phyloP scores from a whole-genome alignment of 192 early-diverging fungal species.

The Spizellomyces punctatus region DNA sequence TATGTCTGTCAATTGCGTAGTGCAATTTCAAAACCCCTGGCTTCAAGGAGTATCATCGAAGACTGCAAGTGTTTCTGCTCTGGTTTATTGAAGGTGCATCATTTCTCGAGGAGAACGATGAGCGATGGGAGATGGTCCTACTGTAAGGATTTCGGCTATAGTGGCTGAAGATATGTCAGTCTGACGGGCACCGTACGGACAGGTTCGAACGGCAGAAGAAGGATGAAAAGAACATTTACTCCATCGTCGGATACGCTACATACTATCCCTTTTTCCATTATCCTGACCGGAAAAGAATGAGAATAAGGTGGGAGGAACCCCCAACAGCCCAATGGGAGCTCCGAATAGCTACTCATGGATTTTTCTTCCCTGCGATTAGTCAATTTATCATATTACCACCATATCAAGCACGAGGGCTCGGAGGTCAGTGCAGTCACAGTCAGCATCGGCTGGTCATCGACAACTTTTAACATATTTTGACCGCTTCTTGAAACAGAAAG shows the following conservation, averaged over 20 bases:
- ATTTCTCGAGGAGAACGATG: conserved; percentile 81
- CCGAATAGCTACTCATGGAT: not conserved
- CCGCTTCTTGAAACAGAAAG: conserved; percentile 29
- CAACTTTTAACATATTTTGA: too few relatives aligned
- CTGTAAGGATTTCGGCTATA: conserved; percentile 15
- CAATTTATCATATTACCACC: conserved; percentile 95
- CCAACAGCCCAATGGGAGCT: too few relatives aligned
- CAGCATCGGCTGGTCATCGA: not conserved
- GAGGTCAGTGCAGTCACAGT: conserved; percentile 45
- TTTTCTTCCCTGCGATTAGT: conserved; percentile 44
- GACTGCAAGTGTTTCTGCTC: conserved; percentile 78
- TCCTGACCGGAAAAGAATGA: conserved; percentile 74
- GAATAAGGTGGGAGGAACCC: conserved; percentile 70
- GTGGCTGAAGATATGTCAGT: conserved; percentile 21
- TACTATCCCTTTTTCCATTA: conserved; percentile 86
- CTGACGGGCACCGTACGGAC: not conserved
- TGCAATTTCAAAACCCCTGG: conserved; percentile 63
- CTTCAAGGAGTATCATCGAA: conserved; percentile 76
- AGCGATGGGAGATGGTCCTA: conserved; percentile 71
- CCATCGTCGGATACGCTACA: conserved; percentile 82
- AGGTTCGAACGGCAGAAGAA: conserved; percentile 59
- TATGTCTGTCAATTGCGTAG: conserved; percentile 17
- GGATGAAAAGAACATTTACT: conserved; percentile 57
- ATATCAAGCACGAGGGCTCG: conserved; percentile 82
- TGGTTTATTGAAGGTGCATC: conserved; percentile 90